Percentiles rank a stretch among this genome's conserved stretches.
Conservation (phyloP, 805 yeast genomes). For the Ogataea philodendri region DNA sequence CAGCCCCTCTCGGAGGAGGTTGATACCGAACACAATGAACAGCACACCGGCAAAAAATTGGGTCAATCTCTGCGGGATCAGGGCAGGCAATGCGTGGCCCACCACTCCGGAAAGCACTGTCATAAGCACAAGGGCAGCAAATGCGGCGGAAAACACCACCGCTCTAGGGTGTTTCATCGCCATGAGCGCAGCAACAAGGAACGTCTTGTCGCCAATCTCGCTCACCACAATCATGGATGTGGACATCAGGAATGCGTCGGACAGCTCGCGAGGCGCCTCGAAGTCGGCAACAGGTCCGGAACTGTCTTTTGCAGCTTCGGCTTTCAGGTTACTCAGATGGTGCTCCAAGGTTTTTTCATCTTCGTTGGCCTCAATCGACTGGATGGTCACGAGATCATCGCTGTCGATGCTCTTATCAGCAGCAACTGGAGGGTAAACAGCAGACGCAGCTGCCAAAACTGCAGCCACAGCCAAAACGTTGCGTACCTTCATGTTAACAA, state of each 20-base stretch:
- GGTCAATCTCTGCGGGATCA: conserved; percentile 77
- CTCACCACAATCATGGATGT: conserved; percentile 90
- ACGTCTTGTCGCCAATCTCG: conserved; percentile 97
- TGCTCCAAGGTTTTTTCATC: conserved; percentile 17
- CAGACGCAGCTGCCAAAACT: conserved; percentile 11
- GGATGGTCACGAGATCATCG: conserved; percentile 24
- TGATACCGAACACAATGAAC: conserved; percentile 80
- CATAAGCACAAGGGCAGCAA: conserved; percentile 83
- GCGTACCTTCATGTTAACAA: conserved; percentile 13
- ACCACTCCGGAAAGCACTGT: conserved; percentile 85
- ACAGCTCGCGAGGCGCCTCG: conserved; percentile 21
- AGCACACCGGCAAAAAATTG: conserved; percentile 77
- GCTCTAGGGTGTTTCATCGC: conserved; percentile 89
- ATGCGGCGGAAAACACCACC: conserved; percentile 87
- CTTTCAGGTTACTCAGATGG: conserved; percentile 16
- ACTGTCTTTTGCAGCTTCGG: conserved; percentile 16
- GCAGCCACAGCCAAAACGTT: conserved; percentile 10
- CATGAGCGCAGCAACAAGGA: conserved; percentile 94
- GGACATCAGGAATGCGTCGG: conserved; percentile 71
- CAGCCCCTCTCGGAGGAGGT: conserved; percentile 75
- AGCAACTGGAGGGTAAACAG: conserved; percentile 24
- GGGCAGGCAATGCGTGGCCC: conserved; percentile 86
- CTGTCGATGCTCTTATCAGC: conserved; percentile 12
- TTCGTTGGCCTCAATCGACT: conserved; percentile 9
- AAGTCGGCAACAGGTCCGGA: conserved; percentile 12